Base-by-base conservation (phyloP, 345 rosid species). In the Eucalyptus cloeziana region DNA sequence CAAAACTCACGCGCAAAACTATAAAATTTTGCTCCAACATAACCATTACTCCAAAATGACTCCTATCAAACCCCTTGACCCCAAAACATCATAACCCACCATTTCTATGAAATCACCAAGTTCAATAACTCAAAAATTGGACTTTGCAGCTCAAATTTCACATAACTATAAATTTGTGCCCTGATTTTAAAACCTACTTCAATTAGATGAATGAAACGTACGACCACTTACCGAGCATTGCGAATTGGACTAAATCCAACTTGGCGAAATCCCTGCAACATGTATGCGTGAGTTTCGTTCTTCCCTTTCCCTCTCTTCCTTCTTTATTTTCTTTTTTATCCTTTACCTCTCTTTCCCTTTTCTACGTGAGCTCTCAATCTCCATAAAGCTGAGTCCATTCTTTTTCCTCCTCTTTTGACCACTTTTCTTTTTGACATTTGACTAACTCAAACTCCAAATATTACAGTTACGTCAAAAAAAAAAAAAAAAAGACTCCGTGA, bases 1-100 rank as follows among this genome's bases (percentile, higher is more conserved):
- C 6, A 0, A 0, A 56, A 56, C 60, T 56, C 27, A 56, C 12
- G 4, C 2, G 0, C 19, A 2, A 56, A 21, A 56, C 30, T 8
- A 56, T 56, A 24, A 56, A 56, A 56, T 56, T 56, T 56, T 24
- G 62, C 3, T 56, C 62, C 13, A 9, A 22, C 30, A 2, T 22
- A 56, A 22, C 13, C 5, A 24, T 24, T 24, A 2, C 62, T 56
- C 62, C 62, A 56, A 56, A 56, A 56, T 56, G 12, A 24, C 62
- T 56, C 60, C 4, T 24, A 24, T 56, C 30, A 56, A 56, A 24
- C 1, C 24, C 62, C 13, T 8, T 56, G 62, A 56, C 13, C 4
- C 62, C 62, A 24, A 5, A 9, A 56, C 12, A 56, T 56, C 62
- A 24, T 24, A 56, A 56, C 27, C 3, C 62, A 4, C 13, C 6